Evolutionary conservation across 1,139 yeast genomes (phyloP).

Genomic region (Pichia norvegensis): DNA sequence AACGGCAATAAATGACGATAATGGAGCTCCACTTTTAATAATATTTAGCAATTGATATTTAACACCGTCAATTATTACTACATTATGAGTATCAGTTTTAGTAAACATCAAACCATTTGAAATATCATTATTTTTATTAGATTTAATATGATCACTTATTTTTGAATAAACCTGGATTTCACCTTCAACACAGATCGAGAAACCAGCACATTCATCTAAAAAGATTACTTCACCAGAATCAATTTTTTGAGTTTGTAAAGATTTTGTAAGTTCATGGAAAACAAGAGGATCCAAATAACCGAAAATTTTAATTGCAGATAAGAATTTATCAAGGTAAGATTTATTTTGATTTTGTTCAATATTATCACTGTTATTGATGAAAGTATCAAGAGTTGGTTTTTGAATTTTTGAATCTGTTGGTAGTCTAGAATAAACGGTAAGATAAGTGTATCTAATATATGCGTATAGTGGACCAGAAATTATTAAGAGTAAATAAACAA

Average conservation of each 20-base stretch:
- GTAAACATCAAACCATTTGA: constrained; percentile 16
- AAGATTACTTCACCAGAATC: constrained; percentile 69
- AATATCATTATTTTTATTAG: constrained; percentile 3
- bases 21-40: constrained; percentile 77
- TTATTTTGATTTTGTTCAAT: constrained; percentile 35
- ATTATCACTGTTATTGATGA: constrained; percentile 29
- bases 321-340: constrained; percentile 77
- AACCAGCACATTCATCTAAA: constrained; percentile 63
- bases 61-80: constrained; percentile 37
- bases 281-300: constrained; percentile 89
- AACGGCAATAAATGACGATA: constrained; percentile 76
- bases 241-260: constrained; percentile 83
- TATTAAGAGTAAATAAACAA: constrained; percentile 19
- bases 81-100: constrained; percentile 20
- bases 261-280: constrained; percentile 85
- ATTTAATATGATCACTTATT: constrained; percentile 27
- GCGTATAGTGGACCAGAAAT: constrained; percentile 28
- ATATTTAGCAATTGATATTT: constrained; percentile 73
- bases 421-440: constrained; percentile 45
- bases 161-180: constrained; percentile 71
- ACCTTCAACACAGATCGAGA: constrained; percentile 93
- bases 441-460: constrained; percentile 40
- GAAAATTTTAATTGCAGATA: constrained; percentile 85
- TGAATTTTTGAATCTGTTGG: constrained; percentile 41
- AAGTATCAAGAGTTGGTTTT: constrained; percentile 38